Evolutionary conservation across 1,284 basidiomycete species (phyloP), one percentile per base, ranked within the genome.

Genomic region (Rhodotorula sp.): DNA sequence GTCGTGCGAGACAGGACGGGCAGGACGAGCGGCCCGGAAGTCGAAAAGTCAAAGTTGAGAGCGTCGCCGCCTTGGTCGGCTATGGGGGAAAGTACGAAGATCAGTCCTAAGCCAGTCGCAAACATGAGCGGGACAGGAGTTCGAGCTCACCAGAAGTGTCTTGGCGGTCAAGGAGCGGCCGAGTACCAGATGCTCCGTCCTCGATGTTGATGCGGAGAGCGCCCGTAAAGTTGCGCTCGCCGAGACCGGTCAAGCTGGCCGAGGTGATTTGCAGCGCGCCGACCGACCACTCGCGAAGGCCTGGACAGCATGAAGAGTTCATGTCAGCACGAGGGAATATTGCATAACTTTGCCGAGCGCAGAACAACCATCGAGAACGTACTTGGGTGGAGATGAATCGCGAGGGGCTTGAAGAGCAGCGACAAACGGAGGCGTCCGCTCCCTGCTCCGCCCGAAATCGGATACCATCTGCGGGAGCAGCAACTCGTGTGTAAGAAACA

Each of bases 331-430:
- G 55, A 49, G 38, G 47, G 4, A 69, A 7, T 43, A 12, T 43
- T 43, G 14, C 38, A 14, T 43, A 43, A 12, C 38, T 43, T 43
- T 52, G 50, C 19, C 26, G 54, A 2, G 34, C 19, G n/a, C 21
- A 21, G 5, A 18, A 26, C 54, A 34, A 34, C 34, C 34, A 34
- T 31, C 50, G 10, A 21, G 21, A 15, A 60, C 50, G 34, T 7
- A 66, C 60, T 34, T 16, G 54, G 60, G 8, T 52, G 55, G 14
- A 67, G 16, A 12, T 54, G 14, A 6, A 67, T 57, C n/a, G 66
- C 66, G 26, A 76, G 65, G 4, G 75, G 75, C 55, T 74, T 76
- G 71, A 68, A 74, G 3, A 76, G 62, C 5, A 76, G 15, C 12
- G 75, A 76, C 19, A 71, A 21, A 6, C 75, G 66, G 15, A 74